These are phyloP conservation scores for Rubroboletus pulcherrimus DNA, from an alignment of 768 basidiomycete genomes.

Conservation along the genomic window DNA sequence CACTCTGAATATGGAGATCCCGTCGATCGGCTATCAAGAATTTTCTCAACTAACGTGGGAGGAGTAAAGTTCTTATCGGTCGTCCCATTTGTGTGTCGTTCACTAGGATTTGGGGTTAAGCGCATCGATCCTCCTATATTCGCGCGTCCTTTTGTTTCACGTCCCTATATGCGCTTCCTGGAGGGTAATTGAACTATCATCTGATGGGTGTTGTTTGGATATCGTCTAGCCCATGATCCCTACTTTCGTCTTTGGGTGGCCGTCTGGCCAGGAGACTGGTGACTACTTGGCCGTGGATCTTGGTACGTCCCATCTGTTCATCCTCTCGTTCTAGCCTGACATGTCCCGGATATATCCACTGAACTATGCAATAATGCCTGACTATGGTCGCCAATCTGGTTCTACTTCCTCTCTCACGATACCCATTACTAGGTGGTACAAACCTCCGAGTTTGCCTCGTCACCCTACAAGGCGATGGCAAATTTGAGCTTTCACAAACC, in stretches of 20 bases:
- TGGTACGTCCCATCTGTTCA: conserved; percentile 44
- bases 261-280: conserved; percentile 82
- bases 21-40: neutral
- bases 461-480: conserved; percentile 84
- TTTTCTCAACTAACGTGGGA: neutral
- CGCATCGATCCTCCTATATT: neutral
- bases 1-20: neutral
- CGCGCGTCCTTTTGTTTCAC: neutral
- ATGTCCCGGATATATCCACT: neutral
- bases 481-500: conserved; percentile 96
- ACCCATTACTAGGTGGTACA: conserved; percentile 65
- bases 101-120: no score
- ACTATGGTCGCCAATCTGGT: neutral
- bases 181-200: neutral
- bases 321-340: neutral
- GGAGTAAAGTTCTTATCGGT: neutral
- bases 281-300: conserved; percentile 89
- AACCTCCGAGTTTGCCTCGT: conserved; percentile 99
- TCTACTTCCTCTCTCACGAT: neutral
- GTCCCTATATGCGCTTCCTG: conserved; percentile 1
- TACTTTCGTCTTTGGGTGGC: conserved; percentile 95
- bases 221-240: conserved; percentile 84
- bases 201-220: conserved; percentile 10
- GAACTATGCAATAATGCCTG: neutral
- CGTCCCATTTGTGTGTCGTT: neutral